These are phyloP conservation scores for Conticribra guillardii DNA, from an alignment of 108 stramenopile species.

Conservation along the genomic window DNA sequence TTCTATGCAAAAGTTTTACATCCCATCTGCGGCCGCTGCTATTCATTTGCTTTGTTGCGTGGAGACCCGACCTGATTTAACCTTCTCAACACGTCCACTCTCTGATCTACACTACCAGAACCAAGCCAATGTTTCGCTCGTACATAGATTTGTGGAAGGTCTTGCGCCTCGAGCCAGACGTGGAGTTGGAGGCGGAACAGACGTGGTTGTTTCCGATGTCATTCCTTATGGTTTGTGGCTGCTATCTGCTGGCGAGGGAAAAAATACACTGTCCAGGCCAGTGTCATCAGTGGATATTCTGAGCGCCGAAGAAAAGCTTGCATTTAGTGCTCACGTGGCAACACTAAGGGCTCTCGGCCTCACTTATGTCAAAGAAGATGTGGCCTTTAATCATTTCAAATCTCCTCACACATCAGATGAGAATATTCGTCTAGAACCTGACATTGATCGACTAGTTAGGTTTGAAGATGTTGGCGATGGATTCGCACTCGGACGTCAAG, in stretches of 20 bases:
- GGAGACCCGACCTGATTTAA: conserved; percentile 71
- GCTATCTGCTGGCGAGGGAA: conserved; percentile 70
- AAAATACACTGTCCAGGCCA: conserved; percentile 57
- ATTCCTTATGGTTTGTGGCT: conserved; percentile 76
- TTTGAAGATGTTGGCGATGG: conserved; percentile 37
- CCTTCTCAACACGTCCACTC: conserved; percentile 64
- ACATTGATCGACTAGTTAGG: conserved; percentile 66
- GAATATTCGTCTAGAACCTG: conserved; percentile 74
- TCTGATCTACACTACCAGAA: conserved; percentile 60
- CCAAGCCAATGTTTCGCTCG: conserved; percentile 65
- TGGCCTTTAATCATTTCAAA: conserved; percentile 15
- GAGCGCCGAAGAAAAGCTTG: conserved; percentile 54
- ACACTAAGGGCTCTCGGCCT: conserved; percentile 72
- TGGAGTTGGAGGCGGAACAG: conserved; percentile 35
- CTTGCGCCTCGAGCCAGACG: conserved; percentile 50
- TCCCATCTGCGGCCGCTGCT: conserved; percentile 72
- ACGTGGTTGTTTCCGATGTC: conserved; percentile 57
- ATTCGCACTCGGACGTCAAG: conserved; percentile 8
- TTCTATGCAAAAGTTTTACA: conserved; percentile 53
- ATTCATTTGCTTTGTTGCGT: conserved; percentile 83
- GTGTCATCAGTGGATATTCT: conserved; percentile 78
- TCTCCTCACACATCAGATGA: conserved; percentile 11
- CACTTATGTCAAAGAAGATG: conserved; percentile 65
- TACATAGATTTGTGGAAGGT: conserved; percentile 74
- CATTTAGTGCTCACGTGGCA: conserved; percentile 65